Evolutionary conservation across 164 flowering plant species (phyloP).

Genomic region (Berberis thunbergii): DNA sequence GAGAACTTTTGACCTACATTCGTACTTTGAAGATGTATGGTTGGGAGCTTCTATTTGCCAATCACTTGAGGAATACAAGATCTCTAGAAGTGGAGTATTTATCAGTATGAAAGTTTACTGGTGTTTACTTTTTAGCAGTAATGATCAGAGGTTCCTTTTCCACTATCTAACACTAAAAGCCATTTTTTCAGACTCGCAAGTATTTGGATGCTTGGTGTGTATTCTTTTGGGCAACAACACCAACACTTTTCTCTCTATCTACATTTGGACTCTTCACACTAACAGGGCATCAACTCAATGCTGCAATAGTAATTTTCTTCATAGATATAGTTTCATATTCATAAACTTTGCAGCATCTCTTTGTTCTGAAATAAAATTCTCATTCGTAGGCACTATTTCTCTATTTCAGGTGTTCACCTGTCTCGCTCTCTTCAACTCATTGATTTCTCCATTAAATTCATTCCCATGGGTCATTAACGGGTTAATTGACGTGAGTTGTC

Average conservation of each 20-base stretch:
- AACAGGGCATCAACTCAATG: conserved; percentile 81
- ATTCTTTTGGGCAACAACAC: conserved; percentile 99
- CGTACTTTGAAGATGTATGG: conserved; percentile 91
- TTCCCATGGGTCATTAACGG: conserved; percentile 99
- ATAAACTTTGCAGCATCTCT: not conserved
- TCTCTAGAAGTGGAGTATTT: conserved; percentile 68
- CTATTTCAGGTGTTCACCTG: conserved; percentile 91
- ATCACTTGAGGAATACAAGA: conserved; percentile 77
- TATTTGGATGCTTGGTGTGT: conserved; percentile 99
- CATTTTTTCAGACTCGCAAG: conserved; percentile 62
- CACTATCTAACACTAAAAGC: no score
- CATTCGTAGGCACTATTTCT: conserved; percentile 1
- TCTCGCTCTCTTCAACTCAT: conserved; percentile 77
- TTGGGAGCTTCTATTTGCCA: conserved; percentile 80
- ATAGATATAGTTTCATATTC: not conserved
- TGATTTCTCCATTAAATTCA: conserved; percentile 94
- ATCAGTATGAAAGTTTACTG: conserved; percentile 40
- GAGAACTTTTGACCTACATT: conserved; percentile 71
- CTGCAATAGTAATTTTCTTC: conserved; percentile 65
- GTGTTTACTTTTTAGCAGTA: not conserved
- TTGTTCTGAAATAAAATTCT: not conserved
- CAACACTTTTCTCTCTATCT: conserved; percentile 82
- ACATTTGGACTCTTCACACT: conserved; percentile 83
- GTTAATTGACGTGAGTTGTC: conserved; percentile 80
- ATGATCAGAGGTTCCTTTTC: conserved; percentile 1